Evolutionary conservation across 2,329 filamentous ascomycete genomes (phyloP), one percentile per base, ranked within the genome.

Genomic region (Blastomyces gilchristii): DNA sequence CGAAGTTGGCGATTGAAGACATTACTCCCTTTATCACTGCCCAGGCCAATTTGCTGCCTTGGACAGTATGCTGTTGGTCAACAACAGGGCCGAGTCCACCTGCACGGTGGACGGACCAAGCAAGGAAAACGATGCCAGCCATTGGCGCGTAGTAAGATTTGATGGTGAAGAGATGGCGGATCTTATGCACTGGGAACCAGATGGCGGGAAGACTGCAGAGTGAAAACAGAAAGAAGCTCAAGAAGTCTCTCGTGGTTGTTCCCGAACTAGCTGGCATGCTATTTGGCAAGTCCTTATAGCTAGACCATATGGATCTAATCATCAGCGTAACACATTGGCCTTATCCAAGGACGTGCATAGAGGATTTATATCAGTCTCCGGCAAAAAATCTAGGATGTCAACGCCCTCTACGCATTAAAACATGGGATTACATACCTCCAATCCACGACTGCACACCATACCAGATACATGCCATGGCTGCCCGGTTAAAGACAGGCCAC

Each of bases 151-250:
- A 84, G 71, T 86, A 89, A 0, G 92, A 86, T 78, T 97, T 97
- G 71, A 90, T 88, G 0, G 91, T 96, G 77, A 96, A 96, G 3
- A 96, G 79, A 73, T 96, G 91, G 56, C 91, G 86, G 70, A 96
- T 87, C 77, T 93, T 85, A 75, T 96, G 89, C 0, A 96, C 90
- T 0, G 90, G 91, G 68, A 94, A 92, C 87, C 89, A 96, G 65
- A 96, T 87, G 25, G 90, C 90, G 0, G 91, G 91, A 0, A 96
- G 80, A 1, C 88, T 92, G 66, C 82, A 79, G 1, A 90, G 72
- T 90, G 90, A 96, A 75, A 96, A 96, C 63, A 96, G 78, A 78
- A 96, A 88, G 77, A 96, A 96, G 14, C 88, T 89, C 54, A 87
- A 82, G 69, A 89, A 96, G 67, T 88, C 84, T 50, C 85, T 83